Conservation (phyloP, 164 flowering plant species). For the Saururus chinensis region DNA sequence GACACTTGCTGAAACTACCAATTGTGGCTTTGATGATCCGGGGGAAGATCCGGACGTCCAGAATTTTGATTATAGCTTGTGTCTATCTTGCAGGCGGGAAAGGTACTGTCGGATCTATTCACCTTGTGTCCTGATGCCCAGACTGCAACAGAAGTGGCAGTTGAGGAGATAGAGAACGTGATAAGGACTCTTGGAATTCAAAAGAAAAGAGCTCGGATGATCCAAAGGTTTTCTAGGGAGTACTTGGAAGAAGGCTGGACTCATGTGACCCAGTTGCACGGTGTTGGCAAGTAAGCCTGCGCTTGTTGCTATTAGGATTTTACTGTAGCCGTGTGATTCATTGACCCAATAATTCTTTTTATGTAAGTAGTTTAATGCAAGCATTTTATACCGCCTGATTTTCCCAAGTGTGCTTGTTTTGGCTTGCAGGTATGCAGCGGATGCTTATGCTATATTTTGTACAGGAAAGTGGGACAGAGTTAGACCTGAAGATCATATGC, state of each 20-base stretch:
- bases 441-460: conserved; percentile 95
- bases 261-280: conserved; percentile 63
- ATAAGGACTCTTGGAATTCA: conserved; percentile 55
- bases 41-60: no score
- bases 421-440: conserved; percentile 66
- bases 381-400: no score
- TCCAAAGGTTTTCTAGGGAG: conserved; percentile 50
- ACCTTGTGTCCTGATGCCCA: conserved; percentile 61
- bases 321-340: no score
- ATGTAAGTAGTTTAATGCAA: no score
- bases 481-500: conserved; percentile 63
- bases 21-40: no score
- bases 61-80: background rate
- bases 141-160: conserved; percentile 30
- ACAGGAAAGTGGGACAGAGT: conserved; percentile 67
- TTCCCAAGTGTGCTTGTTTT: background rate
- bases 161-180: conserved; percentile 33
- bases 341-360: no score
- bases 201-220: conserved; percentile 47
- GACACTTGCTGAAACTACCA: no score
- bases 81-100: conserved; percentile 26
- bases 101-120: conserved; percentile 44
- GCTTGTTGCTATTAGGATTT: background rate
- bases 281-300: conserved; percentile 64
- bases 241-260: conserved; percentile 64